Evolutionary conservation across 768 basidiomycete genomes (phyloP), one percentile per base, ranked within the genome.

Genomic region (Russula lepida): DNA sequence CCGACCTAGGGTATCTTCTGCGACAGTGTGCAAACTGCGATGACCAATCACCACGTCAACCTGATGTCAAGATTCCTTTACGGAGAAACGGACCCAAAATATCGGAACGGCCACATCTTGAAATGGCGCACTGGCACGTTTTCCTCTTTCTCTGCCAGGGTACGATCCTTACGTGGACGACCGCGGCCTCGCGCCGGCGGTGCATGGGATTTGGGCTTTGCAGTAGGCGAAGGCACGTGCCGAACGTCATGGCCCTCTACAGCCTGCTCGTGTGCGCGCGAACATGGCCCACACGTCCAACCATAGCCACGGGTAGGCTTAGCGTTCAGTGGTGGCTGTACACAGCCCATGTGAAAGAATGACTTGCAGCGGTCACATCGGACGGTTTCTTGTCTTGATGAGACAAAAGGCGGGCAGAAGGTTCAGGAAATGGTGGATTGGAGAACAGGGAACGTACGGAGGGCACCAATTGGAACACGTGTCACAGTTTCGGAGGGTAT

Each of bases 261-360:
- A 70, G 89, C 84, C 68, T 92, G 88, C 67, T 92, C 93, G 69
- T 95, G 89, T 66, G 82, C 82, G 56, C 84, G 82, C 12, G 93
- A 89, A 72, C 95, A 98, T 1, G 93, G 92, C 0, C 91, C 90
- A 68, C 95, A 98, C 11, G 93, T 92, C 95, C 95, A 98, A 23
- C 91, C 92, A 74, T 98, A 98, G 48, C 95, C 95, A 64, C 92
- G 84, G 25, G 93, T 92, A 15, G 95, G 95, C 72, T 98, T 98
- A 2, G 88, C 88, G 19, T 81, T 77, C 8, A 98, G 76, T 3
- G 95, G 95, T 25, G 95, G 95, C 65, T 91, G 88, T 56, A 97
- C 88, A 71, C 95, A 98, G 59, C 79, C 73, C 89, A 98, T 95
- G 73, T 98, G 95, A 75, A 94, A 98, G 75, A 85, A 89, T 57